Evolutionary conservation across 2,329 filamentous ascomycete species (phyloP), one percentile per base, ranked within the genome.

Genomic region (Fusarium proliferatum): DNA sequence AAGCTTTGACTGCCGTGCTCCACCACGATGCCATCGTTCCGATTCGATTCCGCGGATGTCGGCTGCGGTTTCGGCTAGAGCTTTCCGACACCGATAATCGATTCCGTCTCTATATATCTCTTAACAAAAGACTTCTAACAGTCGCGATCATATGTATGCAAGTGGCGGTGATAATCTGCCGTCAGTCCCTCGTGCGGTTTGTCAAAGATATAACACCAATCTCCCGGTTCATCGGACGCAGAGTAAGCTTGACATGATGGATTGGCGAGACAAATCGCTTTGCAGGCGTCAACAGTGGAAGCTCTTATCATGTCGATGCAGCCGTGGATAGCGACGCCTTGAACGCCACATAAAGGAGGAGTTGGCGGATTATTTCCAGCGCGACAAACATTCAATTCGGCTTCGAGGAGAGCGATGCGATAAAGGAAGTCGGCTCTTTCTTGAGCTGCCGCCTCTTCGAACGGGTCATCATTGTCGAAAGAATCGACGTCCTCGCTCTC

Each of bases 81-180:
- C 15, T 4, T 56, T 19, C 26, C 36, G 26, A 23, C 15, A 30
- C 36, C 26, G 15, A 33, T 7, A 38, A 3, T 28, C 10, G 8
- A 15, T 4, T 3, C 2, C 4, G 0, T 42, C 26, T 19, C 15
- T 13, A 19, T 19, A 1, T 8, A n/a, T 30, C 1, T 5, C 21
- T 2, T 26, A 6, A 26, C 2, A 26, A 26, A 26, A 26, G 2
- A 26, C 2, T 26, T 26, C 2, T 26, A 26, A n/a, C 45, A 60
- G 9, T 33, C 34, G 19, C 45, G 57, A 21, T 53, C 45, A 8
- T 52, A 60, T 6, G 45, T 52, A 9, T 39, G 45, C 3, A 60
- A 17, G 3, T 52, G n/a, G 4, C 3, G 57, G 1, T 60, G n/a
- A 3, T 52, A 38, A 16, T 10, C 34, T 0, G 45, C 30, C 21